A percentile compares a stretch with the other conserved stretches of the same genome.
Conservation (phyloP, 179 eudicot species). For the Pouteria campechiana region DNA sequence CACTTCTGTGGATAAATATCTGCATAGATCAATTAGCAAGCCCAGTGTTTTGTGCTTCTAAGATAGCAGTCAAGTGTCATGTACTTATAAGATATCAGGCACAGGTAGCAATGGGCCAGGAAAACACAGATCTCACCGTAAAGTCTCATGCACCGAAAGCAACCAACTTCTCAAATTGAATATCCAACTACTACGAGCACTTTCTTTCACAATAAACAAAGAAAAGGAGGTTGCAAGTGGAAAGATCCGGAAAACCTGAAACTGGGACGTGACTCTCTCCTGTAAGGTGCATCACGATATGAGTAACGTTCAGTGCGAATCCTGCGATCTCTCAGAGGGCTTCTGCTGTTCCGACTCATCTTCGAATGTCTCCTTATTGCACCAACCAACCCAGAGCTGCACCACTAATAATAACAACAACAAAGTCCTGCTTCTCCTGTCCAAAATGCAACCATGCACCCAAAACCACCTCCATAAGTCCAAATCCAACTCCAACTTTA, state of each 20-base stretch:
- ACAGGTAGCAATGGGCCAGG: no score
- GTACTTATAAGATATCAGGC: no score
- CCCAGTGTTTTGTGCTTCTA: no score
- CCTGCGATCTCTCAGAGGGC: conserved; percentile 81
- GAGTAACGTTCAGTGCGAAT: conserved; percentile 69
- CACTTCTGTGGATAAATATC: no score
- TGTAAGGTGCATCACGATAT: conserved; percentile 90
- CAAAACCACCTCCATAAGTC: conserved; percentile 47
- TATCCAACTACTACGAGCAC: no score
- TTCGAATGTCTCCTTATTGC: conserved; percentile 28
- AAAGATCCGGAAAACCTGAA: conserved; percentile 82
- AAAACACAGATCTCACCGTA: neutral
- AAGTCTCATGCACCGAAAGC: neutral
- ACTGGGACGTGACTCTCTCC: conserved; percentile 78
- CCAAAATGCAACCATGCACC: conserved; percentile 54
- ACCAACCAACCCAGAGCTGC: conserved; percentile 21
- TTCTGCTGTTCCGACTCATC: conserved; percentile 87
- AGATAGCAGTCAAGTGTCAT: no score
- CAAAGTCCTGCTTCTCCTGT: conserved; percentile 54
- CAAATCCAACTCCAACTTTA: conserved; percentile 23
- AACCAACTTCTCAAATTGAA: conserved; percentile 4
- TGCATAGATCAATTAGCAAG: no score
- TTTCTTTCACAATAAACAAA: no score
- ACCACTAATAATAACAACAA: conserved; percentile 23
- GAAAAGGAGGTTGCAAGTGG: no score